Conservation (phyloP, 1,284 basidiomycete genomes). For the Leccinum insigne region DNA sequence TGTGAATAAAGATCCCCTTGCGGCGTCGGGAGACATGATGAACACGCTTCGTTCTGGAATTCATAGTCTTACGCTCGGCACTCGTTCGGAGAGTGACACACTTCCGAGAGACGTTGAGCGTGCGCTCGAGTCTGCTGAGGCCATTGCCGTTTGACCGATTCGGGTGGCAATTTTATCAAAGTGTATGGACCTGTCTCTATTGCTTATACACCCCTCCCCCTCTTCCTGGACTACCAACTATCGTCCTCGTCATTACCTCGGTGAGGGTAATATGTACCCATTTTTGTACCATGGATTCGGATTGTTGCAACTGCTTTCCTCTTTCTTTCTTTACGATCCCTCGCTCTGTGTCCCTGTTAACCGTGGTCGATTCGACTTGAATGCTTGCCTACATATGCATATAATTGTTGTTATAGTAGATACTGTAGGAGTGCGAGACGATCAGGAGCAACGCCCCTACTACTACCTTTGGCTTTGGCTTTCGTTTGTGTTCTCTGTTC, state of each 20-base stretch:
- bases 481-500: neutral
- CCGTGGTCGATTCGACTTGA: neutral
- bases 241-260: neutral
- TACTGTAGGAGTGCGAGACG: neutral
- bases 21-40: conserved; percentile 30
- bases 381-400: neutral
- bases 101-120: conserved; percentile 41
- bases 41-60: conserved; percentile 35
- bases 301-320: neutral
- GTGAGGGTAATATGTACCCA: neutral
- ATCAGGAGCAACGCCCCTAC: neutral
- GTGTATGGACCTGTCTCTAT: neutral
- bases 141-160: conserved; percentile 13
- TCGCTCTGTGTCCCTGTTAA: neutral
- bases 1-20: conserved; percentile 16
- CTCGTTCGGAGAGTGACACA: conserved; percentile 22
- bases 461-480: neutral
- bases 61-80: conserved; percentile 28
- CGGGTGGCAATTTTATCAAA: neutral
- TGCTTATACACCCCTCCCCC: neutral
- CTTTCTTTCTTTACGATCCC: neutral
- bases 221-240: neutral
- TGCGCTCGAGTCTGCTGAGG: conserved; percentile 23
- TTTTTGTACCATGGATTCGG: neutral
- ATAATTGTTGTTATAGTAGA: neutral